Conservation (phyloP, 768 basidiomycete genomes). For the Trametes sanguinea region DNA sequence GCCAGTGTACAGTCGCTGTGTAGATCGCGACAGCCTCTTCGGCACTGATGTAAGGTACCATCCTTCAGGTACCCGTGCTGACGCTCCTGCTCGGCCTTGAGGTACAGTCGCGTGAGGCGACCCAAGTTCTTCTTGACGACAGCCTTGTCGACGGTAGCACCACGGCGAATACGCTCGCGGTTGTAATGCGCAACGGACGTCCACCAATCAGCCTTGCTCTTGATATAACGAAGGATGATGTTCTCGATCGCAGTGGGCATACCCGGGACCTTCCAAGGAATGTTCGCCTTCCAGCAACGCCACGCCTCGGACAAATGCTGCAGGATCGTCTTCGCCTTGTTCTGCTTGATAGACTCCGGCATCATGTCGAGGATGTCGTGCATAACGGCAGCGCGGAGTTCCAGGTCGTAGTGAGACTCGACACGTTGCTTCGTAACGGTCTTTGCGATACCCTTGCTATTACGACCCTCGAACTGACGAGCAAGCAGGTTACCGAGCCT, state of each 20-base stretch:
- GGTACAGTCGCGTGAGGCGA: conserved; percentile 93
- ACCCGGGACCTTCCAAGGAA: conserved; percentile 99
- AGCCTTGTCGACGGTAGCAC: conserved; percentile 96
- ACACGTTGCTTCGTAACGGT: conserved; percentile 99
- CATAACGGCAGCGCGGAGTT: conserved; percentile 98
- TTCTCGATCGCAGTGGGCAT: conserved; percentile 99
- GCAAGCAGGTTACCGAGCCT: conserved; percentile 95
- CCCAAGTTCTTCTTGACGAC: conserved; percentile 99
- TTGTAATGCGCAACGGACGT: conserved; percentile 98
- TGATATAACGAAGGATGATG: conserved; percentile 98
- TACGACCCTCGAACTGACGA: conserved; percentile 97
- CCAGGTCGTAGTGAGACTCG: conserved; percentile 97
- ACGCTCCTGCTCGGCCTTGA: conserved; percentile 98
- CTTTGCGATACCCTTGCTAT: conserved; percentile 94
- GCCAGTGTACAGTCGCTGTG: conserved; percentile 98
- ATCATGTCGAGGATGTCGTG: conserved; percentile 99
- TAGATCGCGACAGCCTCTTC: conserved; percentile 99
- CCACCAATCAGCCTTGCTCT: conserved; percentile 99
- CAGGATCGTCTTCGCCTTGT: conserved; percentile 99
- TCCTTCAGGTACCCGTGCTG: conserved; percentile 99
- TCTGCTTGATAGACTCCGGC: conserved; percentile 99
- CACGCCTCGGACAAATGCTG: conserved; percentile 98
- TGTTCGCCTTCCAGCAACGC: conserved; percentile 97
- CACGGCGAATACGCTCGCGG: conserved; percentile 94
- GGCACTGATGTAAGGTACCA: conserved; percentile 97